Base-by-base conservation (phyloP, 179 eudicot genomes). In the Corrigiola litoralis region DNA sequence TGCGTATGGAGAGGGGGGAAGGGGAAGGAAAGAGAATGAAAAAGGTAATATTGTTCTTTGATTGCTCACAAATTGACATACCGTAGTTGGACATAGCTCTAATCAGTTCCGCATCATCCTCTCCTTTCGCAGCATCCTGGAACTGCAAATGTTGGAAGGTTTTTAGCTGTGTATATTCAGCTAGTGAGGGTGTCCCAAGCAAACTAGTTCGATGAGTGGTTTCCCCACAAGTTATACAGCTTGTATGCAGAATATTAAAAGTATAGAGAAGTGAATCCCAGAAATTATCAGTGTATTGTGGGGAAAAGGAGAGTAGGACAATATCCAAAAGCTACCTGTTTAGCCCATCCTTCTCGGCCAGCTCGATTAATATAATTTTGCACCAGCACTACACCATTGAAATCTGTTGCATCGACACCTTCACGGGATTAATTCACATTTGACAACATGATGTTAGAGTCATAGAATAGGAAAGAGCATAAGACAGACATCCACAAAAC, bases 41-140 rank as follows among this genome's bases (percentile, higher is more conserved):
- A n/a, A n/a, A n/a, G n/a, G n/a, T n/a, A n/a, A n/a, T n/a, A n/a
- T n/a, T n/a, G n/a, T n/a, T n/a, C n/a, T n/a, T n/a, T n/a, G n/a
- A n/a, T n/a, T n/a, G n/a, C n/a, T n/a, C n/a, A n/a, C n/a, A n/a
- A n/a, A n/a, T 47, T 59, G 37, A 25, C 80, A 36, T 81, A 94
- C 99, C 99, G 47, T 95, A 95, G 72, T 61, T 79, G n/a, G 96
- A 88, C 99, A 95, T 88, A 70, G 82, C 75, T 79, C 77, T 84
- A 45, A 91, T 55, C 73, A 95, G 63, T 53, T 74, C 90, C n/a
- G 71, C 56, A 34, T 84, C 89, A 68, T 87, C 87, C 55, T 79
- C 71, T 36, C 72, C 78, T 31, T 91, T 78, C 27, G 82, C 71
- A 69, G 99, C 96, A 72, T 91, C 88, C 60, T 82, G 87, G 74